Conservation (phyloP, 2,329 filamentous ascomycete species). For the Blastomyces gilchristii region DNA sequence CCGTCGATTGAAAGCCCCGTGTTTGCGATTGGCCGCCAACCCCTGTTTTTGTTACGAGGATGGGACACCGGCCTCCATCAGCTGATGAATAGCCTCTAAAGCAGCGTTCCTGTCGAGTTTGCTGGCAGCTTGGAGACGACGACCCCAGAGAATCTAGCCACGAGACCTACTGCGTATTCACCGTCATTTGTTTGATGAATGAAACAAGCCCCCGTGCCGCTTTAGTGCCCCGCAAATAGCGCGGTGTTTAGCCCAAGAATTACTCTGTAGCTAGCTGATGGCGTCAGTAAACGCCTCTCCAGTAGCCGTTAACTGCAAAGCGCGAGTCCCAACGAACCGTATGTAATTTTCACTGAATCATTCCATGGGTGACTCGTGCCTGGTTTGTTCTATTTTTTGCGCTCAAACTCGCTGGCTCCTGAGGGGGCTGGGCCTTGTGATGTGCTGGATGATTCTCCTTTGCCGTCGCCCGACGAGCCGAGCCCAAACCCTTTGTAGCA, state of each 20-base stretch:
- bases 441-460: background rate
- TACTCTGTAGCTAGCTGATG: background rate
- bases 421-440: conserved; percentile 1
- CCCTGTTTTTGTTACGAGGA: conserved; percentile 31
- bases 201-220: background rate
- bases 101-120: conserved; percentile 1
- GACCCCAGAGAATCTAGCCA: too few species aligned
- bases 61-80: background rate
- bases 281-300: background rate
- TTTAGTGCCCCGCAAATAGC: conserved; percentile 5
- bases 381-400: background rate
- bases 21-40: conserved; percentile 21
- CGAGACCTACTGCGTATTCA: background rate
- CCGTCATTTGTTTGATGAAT: conserved; percentile 3
- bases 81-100: background rate
- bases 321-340: conserved; percentile 5
- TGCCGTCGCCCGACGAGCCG: background rate
- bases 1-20: background rate
- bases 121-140: too few species aligned
- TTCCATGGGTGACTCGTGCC: background rate
- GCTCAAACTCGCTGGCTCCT: background rate
- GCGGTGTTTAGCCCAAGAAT: background rate
- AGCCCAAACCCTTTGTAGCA: background rate
- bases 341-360: background rate
- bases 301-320: conserved; percentile 19